phyloP scores from a whole-genome alignment of 768 basidiomycete genomes.

The Mrakia blollopis region DNA sequence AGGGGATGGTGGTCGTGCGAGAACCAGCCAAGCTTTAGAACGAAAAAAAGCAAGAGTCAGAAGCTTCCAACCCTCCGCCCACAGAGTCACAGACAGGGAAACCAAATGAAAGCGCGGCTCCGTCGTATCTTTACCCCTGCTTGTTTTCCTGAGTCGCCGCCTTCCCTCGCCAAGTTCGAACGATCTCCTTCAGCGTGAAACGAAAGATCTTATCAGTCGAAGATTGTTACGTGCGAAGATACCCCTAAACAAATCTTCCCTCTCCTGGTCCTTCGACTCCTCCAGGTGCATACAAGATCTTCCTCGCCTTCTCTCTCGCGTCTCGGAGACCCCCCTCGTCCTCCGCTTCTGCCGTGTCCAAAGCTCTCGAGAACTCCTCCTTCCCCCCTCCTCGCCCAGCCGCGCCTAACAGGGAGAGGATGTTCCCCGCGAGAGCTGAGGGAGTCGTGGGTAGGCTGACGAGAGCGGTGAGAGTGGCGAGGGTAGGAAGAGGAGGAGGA shows the following conservation, averaged over 20 bases:
- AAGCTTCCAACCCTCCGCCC: too few species aligned
- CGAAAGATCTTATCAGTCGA: background rate
- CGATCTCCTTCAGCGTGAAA: too few species aligned
- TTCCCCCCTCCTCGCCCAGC: conserved; percentile 16
- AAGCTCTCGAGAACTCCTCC: background rate
- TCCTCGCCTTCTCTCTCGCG: conserved; percentile 3
- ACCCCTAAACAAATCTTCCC: background rate
- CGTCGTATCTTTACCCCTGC: background rate
- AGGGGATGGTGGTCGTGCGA: conserved; percentile 1
- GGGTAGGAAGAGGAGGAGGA: background rate
- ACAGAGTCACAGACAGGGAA: too few species aligned
- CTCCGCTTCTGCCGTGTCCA: background rate
- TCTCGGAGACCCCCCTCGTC: background rate
- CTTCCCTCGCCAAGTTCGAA: too few species aligned
- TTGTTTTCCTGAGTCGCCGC: too few species aligned
- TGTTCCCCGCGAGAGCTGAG: conserved; percentile 15
- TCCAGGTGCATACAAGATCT: background rate
- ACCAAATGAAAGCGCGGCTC: background rate
- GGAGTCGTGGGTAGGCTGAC: background rate
- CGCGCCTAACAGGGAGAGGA: conserved; percentile 16
- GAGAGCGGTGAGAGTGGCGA: conserved; percentile 5
- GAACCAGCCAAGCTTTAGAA: background rate
- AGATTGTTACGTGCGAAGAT: background rate
- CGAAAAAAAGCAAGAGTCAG: background rate
- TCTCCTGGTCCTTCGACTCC: background rate